A percentile compares a stretch with the other conserved stretches of the same genome.
phyloP scores from a whole-genome alignment of 495 filamentous ascomycete species.

The Penicillium verhagenii region DNA sequence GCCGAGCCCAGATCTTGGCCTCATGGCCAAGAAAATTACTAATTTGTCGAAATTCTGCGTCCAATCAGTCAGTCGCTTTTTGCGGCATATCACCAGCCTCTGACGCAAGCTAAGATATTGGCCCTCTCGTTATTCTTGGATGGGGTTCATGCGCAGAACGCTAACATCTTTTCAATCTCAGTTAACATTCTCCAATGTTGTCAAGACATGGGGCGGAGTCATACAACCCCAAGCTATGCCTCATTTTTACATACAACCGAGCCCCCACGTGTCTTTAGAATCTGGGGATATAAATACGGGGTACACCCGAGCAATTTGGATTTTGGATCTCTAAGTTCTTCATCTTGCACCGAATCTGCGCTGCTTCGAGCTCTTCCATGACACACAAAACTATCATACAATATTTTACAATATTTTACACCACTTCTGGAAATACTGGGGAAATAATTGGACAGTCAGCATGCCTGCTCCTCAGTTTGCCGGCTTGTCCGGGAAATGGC shows the following conservation, averaged over 20 bases:
- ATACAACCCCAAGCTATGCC: neutral
- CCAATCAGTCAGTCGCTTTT: neutral
- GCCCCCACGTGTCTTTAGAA: neutral
- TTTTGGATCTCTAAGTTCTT: neutral
- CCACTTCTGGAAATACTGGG: too few species aligned
- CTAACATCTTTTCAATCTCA: neutral
- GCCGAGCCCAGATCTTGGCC: neutral
- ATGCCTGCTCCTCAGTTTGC: slow-evolving; percentile 41
- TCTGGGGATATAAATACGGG: neutral
- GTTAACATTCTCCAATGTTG: neutral
- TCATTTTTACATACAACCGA: neutral
- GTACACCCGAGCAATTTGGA: neutral
- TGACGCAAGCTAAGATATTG: neutral
- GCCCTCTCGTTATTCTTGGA: neutral
- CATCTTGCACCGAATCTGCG: neutral
- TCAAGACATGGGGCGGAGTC: neutral
- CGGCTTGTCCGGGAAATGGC: slow-evolving; percentile 59
- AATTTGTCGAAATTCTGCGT: neutral
- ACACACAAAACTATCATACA: neutral
- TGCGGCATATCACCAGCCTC: neutral
- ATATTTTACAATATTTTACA: too few species aligned
- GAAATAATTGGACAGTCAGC: neutral
- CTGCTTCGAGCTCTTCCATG: neutral
- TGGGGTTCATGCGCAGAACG: neutral
- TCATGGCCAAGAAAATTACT: neutral